These are phyloP conservation scores for Morella rubra DNA, from an alignment of 306 rosid species.

Conservation along the genomic window DNA sequence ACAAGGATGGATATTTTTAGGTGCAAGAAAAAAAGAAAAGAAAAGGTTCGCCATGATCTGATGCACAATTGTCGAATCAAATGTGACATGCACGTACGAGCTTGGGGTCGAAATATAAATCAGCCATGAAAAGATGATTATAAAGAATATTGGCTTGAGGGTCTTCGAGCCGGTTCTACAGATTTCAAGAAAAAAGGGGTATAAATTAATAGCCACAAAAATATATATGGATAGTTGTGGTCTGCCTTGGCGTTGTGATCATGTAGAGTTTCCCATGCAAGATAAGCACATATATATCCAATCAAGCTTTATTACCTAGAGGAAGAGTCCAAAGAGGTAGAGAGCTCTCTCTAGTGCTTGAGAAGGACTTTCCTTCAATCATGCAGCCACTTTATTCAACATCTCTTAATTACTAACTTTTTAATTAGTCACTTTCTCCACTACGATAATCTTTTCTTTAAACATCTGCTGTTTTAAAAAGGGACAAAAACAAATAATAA, in stretches of 20 bases:
- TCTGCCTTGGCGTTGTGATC: neutral
- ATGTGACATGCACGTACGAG: no score
- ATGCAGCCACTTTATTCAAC: constrained; percentile 21
- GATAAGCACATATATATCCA: constrained; percentile 2
- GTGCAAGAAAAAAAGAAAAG: no score
- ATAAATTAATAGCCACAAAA: constrained; percentile 7
- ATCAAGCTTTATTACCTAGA: neutral
- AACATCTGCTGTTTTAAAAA: no score
- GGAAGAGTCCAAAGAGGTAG: neutral
- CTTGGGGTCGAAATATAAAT: neutral
- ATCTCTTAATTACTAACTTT: constrained; percentile 37
- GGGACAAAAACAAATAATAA: no score
- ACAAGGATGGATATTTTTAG: no score
- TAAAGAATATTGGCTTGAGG: no score
- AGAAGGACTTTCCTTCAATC: constrained; percentile 37
- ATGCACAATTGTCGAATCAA: no score
- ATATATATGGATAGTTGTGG: neutral
- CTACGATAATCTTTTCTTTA: neutral
- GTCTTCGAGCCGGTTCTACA: neutral
- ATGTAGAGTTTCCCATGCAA: neutral
- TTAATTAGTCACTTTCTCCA: neutral
- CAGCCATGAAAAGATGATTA: neutral
- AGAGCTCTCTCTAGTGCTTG: constrained; percentile 31
- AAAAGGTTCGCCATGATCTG: no score
- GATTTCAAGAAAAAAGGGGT: neutral